phyloP scores from a whole-genome alignment of 148 eudicot species.

The Chenopodium berlandieri region DNA sequence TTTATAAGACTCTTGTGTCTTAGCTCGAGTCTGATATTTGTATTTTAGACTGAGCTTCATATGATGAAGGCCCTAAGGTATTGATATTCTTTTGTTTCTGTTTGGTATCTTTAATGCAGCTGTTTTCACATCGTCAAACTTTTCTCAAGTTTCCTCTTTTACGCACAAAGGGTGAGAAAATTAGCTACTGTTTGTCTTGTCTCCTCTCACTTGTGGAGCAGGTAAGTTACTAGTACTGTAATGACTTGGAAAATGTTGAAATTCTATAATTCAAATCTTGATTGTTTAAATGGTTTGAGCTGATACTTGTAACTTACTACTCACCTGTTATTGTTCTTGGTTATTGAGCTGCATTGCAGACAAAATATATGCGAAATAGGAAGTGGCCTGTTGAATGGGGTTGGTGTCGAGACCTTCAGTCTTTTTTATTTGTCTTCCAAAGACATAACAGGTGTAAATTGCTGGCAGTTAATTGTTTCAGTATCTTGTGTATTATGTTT shows the following conservation, averaged over 20 bases:
- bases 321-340: not conserved
- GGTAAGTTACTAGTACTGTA: constrained; percentile 38
- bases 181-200: constrained; percentile 86
- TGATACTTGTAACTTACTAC: not conserved
- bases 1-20: not conserved
- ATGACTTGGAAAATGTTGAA: not conserved
- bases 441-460: constrained; percentile 78
- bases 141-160: constrained; percentile 62
- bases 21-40: not conserved
- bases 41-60: not conserved
- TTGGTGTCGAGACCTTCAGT: constrained; percentile 97
- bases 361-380: constrained; percentile 63
- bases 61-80: not conserved
- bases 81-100: not conserved
- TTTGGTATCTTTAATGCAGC: constrained; percentile 36
- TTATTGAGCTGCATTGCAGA: constrained; percentile 38
- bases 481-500: not conserved
- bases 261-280: not conserved
- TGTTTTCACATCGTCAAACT: constrained; percentile 60
- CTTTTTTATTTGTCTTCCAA: constrained; percentile 85
- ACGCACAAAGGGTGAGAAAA: constrained; percentile 56
- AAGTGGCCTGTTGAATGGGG: constrained; percentile 99
- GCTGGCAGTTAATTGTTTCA: constrained; percentile 1
- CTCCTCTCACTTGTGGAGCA: constrained; percentile 90
- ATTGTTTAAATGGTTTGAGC: not conserved